Base-by-base conservation (phyloP, 1,284 basidiomycete genomes). In the Phenoliferia sp. region DNA sequence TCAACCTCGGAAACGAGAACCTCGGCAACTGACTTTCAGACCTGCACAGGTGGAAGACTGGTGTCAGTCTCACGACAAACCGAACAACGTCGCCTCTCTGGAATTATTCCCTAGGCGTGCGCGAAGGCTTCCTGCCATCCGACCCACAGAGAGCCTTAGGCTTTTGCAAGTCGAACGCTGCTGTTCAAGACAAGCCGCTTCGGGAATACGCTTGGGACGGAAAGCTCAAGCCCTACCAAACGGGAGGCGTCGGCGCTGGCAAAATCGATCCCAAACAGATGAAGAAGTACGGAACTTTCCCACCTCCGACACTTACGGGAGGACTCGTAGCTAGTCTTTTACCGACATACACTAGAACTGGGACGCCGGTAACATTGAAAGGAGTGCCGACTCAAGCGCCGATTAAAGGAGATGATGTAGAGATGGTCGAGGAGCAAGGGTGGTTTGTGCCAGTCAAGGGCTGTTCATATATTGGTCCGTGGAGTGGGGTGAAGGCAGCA, bases 121-220 rank as follows among this genome's bases (percentile, higher is more conserved):
- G 89, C 73, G 87, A 86, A 56, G 91, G 90, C 22, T 96, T 90
- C 89, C 66, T 76, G 5, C 93, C 93, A 15, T 82, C 76, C 6
- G 90, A 96, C 80, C 93, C 93, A 58, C 71, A 92, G 70, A 12
- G 17, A 35, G 48, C 89, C 2, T 77, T 80, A 32, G 92, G 92
- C 33, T 68, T 72, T 50, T 72, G 71, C 63, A 44, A 28, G 59
- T 7, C 63, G 2, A 60, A 69, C 61, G 57, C 57, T 12, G 22
- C n/a, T 12, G 33, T 39, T 2, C 35, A 28, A 1, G 33, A 17
- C 17, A 35, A 31, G 4, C 44, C 44, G 19, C 36, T 34, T 3
- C 19, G 33, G 3, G 9, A 17, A 3, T 52, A 19, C 44, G 29
- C 15, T 33, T 61, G 39, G 44, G 28, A 48, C 29, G 44, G 59